phyloP scores from a whole-genome alignment of 306 rosid genomes.

The Abrus pulchellus region DNA sequence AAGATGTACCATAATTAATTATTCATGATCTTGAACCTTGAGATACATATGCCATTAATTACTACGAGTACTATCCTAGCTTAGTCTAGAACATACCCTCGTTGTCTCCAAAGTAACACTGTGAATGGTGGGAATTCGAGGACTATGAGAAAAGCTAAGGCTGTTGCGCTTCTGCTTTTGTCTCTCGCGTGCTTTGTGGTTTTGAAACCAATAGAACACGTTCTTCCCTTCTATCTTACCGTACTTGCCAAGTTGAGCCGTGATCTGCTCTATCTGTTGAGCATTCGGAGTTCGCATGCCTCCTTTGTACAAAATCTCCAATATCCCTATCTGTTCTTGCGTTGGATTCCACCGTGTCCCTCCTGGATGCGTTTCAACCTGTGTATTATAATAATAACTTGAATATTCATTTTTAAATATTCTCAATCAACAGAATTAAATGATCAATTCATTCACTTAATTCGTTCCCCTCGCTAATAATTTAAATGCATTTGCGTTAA shows the following conservation, averaged over 20 bases:
- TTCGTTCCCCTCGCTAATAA: neutral
- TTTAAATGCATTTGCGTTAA: neutral
- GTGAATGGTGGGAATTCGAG: conserved; percentile 58
- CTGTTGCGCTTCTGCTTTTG: conserved; percentile 86
- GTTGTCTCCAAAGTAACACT: conserved; percentile 47
- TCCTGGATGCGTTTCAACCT: conserved; percentile 84
- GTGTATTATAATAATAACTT: neutral
- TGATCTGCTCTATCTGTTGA: conserved; percentile 87
- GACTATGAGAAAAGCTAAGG: conserved; percentile 63
- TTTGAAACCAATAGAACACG: conserved; percentile 96
- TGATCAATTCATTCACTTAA: neutral
- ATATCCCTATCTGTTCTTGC: conserved; percentile 90
- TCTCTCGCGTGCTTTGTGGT: conserved; percentile 93
- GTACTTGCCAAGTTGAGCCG: conserved; percentile 76
- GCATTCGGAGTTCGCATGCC: conserved; percentile 97
- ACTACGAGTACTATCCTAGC: too few species aligned
- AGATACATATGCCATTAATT: too few species aligned
- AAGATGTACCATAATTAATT: too few species aligned
- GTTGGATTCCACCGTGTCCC: conserved; percentile 97
- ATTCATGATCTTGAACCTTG: too few species aligned
- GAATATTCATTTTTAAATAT: too few species aligned
- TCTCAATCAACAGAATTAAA: too few species aligned
- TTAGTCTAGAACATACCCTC: conserved; percentile 42
- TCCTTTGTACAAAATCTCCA: conserved; percentile 81
- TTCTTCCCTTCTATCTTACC: conserved; percentile 97